Base-by-base conservation (phyloP, 495 filamentous ascomycete species). In the Elaphomyces granulatus region DNA sequence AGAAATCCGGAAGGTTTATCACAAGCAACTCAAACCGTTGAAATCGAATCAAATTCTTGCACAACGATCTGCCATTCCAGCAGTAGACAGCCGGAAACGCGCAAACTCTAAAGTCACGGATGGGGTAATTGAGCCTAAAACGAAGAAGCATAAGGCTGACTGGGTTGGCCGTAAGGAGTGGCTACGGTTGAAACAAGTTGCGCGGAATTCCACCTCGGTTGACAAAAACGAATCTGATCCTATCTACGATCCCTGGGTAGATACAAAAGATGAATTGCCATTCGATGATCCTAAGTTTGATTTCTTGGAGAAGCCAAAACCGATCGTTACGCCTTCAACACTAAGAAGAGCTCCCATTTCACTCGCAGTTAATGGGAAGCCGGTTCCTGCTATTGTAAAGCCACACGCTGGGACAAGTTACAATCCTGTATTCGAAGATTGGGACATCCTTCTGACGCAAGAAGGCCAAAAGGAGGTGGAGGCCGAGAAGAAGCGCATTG, bases 41-140 rank as follows among this genome's bases (percentile, higher is more conserved):
- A 93, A 83, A 59, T 71, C 77, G 38, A 87, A 96, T 46, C 81
- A 95, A 55, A 96, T 98, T 42, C 74, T 98, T 38, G 79, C 84
- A 3, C 70, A 76, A 45, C 75, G 90, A 31, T 92, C 85, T 28
- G 81, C 75, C 3, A 70, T 95, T 16, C 80, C 84, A 0, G 77
- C 78, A 3, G 72, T 96, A 1, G 70, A 80, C 16, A 67, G 71
- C 21, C 72, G 77, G 44, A 98, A 95, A 60, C 76, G 90, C 20
- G 48, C 71, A 10, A 74, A 68, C 31, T 53, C 59, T 7, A 67
- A 59, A 12, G 54, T 74, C 4, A 71, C 68, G 23, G 72, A 80
- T 51, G 85, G 84, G 15, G 64, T 92, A n/a, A 60, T 86, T 36
- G 64, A 71, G 43, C 63, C 68, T 3, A 71, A 72, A 15, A 64